Base-by-base conservation (phyloP, 148 eudicot species). In the Fagopyrum esculentum region DNA sequence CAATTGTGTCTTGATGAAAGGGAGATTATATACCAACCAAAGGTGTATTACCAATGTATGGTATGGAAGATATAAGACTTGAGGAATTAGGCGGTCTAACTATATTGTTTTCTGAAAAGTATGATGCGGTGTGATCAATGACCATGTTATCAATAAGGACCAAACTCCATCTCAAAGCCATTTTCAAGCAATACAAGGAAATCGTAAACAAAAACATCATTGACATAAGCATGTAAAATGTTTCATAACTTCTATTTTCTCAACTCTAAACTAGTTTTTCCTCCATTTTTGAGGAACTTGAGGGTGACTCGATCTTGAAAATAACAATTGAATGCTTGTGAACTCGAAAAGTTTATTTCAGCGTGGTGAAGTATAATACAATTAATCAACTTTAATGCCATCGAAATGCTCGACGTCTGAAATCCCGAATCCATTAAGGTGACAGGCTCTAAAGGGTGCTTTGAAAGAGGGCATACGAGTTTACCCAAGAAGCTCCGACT, bases 141-240 rank as follows among this genome's bases (percentile, higher is more conserved):
- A 82, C 82, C 70, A 89, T 91, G 16, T 51, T 93, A 54, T 81
- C 93, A 15, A 90, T 93, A 4, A 91, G 96, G 82, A 91, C 97
- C 85, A 93, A 89, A 77, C 85, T 74, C 54, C 89, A 93, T 77
- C 79, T 93, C 11, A 78, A 83, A 72, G 77, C 93, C 3, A n/a
- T n/a, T 3, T 86, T 63, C 80, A 78, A 77, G 50, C 89, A 89
- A 70, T 93, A 87, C 87, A 91, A 89, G 78, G 98, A 87, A 69
- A 76, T 89, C n/a, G 81, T 75, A 52, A 87, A 84, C 73, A 87
- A 83, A 70, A 63, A 59, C 74, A 72, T 89, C 10, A 80, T 79
- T 60, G 89, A 86, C 90, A 95, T 92, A 85, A 15, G 6, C 6
- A 15, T 6, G 17, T 6, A 11, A 59, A 59, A 35, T 15, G 0